Base-by-base conservation (phyloP, 257 asterid species). In the Craterostigma plantagineum region DNA sequence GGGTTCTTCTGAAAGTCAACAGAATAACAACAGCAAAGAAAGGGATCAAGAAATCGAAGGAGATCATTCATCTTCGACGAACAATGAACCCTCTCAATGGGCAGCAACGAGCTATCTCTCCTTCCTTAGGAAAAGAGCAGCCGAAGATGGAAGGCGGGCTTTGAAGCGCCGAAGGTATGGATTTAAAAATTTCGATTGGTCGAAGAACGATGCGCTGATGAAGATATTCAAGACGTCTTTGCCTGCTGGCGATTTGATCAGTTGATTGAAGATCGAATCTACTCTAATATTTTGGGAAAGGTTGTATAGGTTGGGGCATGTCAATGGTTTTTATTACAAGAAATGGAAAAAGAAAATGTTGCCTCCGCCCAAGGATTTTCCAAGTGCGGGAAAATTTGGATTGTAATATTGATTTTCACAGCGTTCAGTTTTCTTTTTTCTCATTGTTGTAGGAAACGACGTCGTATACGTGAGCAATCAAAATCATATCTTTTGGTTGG, bases 141-240 rank as follows among this genome's bases (percentile, higher is more conserved):
- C 52, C 37, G 52, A 49, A 53, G 84, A 77, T 18, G 87, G 84
- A 49, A 47, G 30, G 43, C 65, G 47, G 55, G 76, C 72, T 8
- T 45, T 69, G 53, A 70, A 54, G 53, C 77, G 69, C 56, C 54
- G 53, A 51, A 63, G 60, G 14, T 38, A 45, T 33, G 13, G 48
- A 30, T 45, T 48, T 46, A 63, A 52, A 45, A 53, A 60, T 39
- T 65, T 81, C 16, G 68, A 75, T 37, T 40, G 49, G 10, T 18
- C 63, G 5, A 63, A 77, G 34, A 64, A 50, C 42, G 18, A 2
- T 48, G 67, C 51, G 56, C 79, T 81, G 33, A 55, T 34, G 49
- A 76, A 72, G 67, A 63, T 77, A 65, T 77, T 81, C 69, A 65
- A 58, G 59, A 74, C 92, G n/a, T 59, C 75, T 15, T 56, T 70